Evolutionary conservation across 2,329 filamentous ascomycete species (phyloP).

Genomic region (Zasmidium citrigriseum): DNA sequence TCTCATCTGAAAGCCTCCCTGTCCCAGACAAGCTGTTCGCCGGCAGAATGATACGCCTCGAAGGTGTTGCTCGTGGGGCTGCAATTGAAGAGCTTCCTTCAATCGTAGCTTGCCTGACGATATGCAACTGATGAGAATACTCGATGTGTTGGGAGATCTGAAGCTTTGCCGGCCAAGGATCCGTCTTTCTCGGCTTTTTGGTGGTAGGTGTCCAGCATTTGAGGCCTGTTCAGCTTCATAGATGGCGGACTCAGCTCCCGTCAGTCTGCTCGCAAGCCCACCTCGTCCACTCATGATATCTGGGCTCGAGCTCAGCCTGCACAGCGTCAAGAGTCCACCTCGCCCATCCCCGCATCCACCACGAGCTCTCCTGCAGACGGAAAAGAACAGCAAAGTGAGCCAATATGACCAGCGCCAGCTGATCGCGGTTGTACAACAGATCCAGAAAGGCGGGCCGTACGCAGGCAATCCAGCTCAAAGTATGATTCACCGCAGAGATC

Average conservation of each 20-base stretch:
- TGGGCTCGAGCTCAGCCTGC: conserved; percentile 1
- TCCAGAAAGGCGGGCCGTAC: conserved; percentile 8
- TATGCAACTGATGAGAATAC: too few relatives aligned
- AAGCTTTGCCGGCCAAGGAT: too few relatives aligned
- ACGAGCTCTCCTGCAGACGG: conserved; percentile 7
- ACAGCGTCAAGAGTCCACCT: conserved; percentile 18
- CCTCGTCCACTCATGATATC: conserved; percentile 12
- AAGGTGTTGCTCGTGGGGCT: too few relatives aligned
- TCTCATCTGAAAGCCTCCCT: too few relatives aligned
- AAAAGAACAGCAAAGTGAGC: conserved; percentile 18
- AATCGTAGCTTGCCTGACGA: too few relatives aligned
- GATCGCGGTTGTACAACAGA: conserved; percentile 11
- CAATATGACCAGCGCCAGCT: conserved; percentile 14
- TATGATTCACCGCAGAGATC: conserved; percentile 2
- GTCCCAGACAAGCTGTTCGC: too few relatives aligned
- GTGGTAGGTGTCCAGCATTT: too few relatives aligned
- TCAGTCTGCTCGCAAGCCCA: conserved; percentile 9
- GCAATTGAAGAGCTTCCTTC: too few relatives aligned
- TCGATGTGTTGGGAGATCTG: too few relatives aligned
- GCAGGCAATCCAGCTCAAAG: conserved; percentile 10
- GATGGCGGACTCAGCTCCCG: neutral
- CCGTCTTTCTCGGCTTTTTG: too few relatives aligned
- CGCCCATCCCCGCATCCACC: conserved; percentile 16
- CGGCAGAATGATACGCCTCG: too few relatives aligned
- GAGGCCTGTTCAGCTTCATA: too few relatives aligned